phyloP scores from a whole-genome alignment of 163 green algal species.

The Volvox carteri region DNA sequence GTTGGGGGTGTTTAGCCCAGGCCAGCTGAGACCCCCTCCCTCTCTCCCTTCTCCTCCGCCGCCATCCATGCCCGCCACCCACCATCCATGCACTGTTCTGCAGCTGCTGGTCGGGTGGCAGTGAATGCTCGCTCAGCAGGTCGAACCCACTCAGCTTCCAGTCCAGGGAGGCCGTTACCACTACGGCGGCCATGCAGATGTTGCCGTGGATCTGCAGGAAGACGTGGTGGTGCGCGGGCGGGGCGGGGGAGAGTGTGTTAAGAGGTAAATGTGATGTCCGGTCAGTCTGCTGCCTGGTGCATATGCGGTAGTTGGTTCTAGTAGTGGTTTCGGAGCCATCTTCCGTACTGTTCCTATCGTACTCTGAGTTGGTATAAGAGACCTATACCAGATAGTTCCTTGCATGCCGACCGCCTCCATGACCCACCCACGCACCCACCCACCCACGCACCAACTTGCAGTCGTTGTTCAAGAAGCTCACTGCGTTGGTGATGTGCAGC shows the following conservation, averaged over 20 bases:
- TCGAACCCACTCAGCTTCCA: slow-evolving; percentile 98
- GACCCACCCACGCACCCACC: neutral
- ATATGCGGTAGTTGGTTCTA: too few relatives aligned
- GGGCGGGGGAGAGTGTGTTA: neutral
- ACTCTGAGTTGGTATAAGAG: too few relatives aligned
- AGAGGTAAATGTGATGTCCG: neutral
- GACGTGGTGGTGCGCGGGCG: too few relatives aligned
- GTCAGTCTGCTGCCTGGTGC: too few relatives aligned
- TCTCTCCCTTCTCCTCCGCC: too few relatives aligned
- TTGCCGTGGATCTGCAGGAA: slow-evolving; percentile 90
- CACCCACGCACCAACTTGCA: slow-evolving; percentile 88
- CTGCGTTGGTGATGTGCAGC: slow-evolving; percentile 88
- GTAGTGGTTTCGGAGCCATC: too few relatives aligned
- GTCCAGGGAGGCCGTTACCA: slow-evolving; percentile 94
- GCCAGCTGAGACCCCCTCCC: too few relatives aligned
- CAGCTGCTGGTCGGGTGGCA: slow-evolving; percentile 69
- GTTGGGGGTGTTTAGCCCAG: too few relatives aligned
- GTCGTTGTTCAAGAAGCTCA: slow-evolving; percentile 98
- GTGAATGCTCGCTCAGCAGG: slow-evolving; percentile 86
- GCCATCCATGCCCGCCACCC: neutral
- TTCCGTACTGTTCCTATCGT: too few relatives aligned
- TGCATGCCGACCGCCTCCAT: neutral
- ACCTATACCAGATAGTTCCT: too few relatives aligned
- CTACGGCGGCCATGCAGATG: slow-evolving; percentile 90
- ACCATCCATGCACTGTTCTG: slow-evolving; percentile 66